Conservation (phyloP, 2,329 filamentous ascomycete species). For the Pseudocercospora macadamiae region DNA sequence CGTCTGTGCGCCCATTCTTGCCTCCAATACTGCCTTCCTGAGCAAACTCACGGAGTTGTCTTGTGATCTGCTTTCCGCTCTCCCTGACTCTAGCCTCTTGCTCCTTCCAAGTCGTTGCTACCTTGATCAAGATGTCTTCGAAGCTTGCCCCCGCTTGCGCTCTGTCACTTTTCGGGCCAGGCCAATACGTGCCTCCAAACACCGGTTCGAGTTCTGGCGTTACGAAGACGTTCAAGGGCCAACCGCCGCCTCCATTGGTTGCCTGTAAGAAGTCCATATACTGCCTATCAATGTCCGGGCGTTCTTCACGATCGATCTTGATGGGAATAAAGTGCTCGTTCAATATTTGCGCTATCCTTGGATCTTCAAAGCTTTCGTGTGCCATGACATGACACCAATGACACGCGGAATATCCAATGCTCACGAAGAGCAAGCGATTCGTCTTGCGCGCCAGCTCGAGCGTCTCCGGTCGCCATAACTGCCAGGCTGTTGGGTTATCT, state of each 20-base stretch:
- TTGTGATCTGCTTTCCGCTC: slow-evolving; percentile 79
- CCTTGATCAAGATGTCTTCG: slow-evolving; percentile 78
- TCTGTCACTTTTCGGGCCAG: slow-evolving; percentile 68
- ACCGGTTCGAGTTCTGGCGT: slow-evolving; percentile 91
- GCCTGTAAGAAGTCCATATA: slow-evolving; percentile 99
- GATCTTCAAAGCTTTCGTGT: slow-evolving; percentile 85
- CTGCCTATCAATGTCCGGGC: slow-evolving; percentile 90
- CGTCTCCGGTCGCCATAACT: slow-evolving; percentile 78
- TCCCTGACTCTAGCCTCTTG: slow-evolving; percentile 81
- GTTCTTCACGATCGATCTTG: slow-evolving; percentile 90
- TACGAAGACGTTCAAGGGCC: slow-evolving; percentile 95
- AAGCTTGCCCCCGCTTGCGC: slow-evolving; percentile 69
- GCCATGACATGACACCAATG: slow-evolving; percentile 91
- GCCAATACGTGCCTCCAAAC: slow-evolving; percentile 96
- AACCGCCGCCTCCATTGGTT: slow-evolving; percentile 85
- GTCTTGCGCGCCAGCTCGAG: slow-evolving; percentile 75
- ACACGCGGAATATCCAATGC: slow-evolving; percentile 92
- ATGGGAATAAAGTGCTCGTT: slow-evolving; percentile 90
- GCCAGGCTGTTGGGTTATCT: slow-evolving; percentile 87
- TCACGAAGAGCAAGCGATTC: slow-evolving; percentile 89
- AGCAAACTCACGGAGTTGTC: slow-evolving; percentile 82
- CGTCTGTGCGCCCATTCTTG: slow-evolving; percentile 32
- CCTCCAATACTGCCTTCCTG: slow-evolving; percentile 74
- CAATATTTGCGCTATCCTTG: slow-evolving; percentile 76
- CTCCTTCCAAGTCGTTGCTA: slow-evolving; percentile 74